Base-by-base conservation (phyloP, 192 early-diverging fungal species). In the Cetraspora pellucida region DNA sequence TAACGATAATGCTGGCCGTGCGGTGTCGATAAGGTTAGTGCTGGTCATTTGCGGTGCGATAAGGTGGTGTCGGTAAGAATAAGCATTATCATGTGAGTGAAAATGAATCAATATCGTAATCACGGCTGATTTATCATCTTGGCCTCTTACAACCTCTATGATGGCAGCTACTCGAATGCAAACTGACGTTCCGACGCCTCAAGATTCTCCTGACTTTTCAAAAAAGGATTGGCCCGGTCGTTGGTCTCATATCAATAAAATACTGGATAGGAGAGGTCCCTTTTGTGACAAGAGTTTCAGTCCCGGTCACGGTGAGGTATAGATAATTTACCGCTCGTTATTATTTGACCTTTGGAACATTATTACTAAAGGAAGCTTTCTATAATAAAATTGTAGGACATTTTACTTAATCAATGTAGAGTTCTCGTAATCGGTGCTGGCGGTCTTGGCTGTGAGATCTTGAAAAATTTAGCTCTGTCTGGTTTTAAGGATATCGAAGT, bases 351-450 rank as follows among this genome's bases (percentile, higher is more conserved):
- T 54, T 54, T 19, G 16, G 59, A 61, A 21, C 13, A 25, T 23
- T 6, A 28, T 61, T 11, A 61, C 2, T 23, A 14, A 61, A 61
- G 7, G 5, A 61, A 9, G 23, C 6, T 16, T 46, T 46, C n/a
- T 27, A n/a, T 46, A 13, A 23, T 50, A 3, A 50, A 58, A 11
- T 28, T 14, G 17, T 43, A 73, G 71, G 80, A 83, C 37, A 78
- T 78, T 17, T 78, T 81, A 44, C 65, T 83, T 52, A 77, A 86
- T 68, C 75, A 81, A 21, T 87, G 89, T 77, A 92, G 89, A 79
- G 83, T 93, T 23, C 85, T 95, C 19, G 93, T 95, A 55, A 92
- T 95, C 82, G 93, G 93, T 23, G 93, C 93, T 3, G 93, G 93
- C 55, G 93, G 93, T 10, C 85, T 95, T 28, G 93, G 93, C 11